Conservation (phyloP, 306 rosid genomes). For the Spatholobus suberectus region DNA sequence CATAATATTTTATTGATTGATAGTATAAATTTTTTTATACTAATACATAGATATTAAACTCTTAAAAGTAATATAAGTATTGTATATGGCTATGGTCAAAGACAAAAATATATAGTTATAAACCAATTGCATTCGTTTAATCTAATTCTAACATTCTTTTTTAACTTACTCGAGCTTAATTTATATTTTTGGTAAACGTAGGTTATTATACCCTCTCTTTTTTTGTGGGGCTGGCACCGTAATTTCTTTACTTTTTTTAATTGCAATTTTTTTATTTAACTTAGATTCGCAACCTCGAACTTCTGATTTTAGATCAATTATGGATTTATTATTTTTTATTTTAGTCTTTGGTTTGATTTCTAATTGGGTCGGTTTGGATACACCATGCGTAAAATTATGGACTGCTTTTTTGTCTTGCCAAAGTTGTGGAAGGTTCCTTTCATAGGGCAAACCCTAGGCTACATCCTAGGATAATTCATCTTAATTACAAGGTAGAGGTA, state of each 20-base stretch:
- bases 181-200: no score
- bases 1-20: no score
- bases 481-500: neutral
- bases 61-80: neutral
- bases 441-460: slow-evolving; percentile 31
- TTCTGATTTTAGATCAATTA: neutral
- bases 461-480: neutral
- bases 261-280: neutral
- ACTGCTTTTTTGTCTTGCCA: slow-evolving; percentile 19
- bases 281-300: neutral
- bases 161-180: no score
- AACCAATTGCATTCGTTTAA: neutral
- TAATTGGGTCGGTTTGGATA: neutral
- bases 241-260: neutral
- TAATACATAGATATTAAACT: no score
- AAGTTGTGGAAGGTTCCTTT: slow-evolving; percentile 33
- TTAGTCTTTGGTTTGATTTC: neutral
- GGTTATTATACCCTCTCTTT: no score
- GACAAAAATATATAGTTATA: neutral
- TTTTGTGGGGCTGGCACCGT: neutral
- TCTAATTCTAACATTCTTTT: neutral
- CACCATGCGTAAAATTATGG: neutral
- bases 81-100: neutral
- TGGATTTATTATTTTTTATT: neutral
- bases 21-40: no score